Evolutionary conservation across 768 basidiomycete genomes (phyloP).

Genomic region (Naganishia vaughanmartiniae): DNA sequence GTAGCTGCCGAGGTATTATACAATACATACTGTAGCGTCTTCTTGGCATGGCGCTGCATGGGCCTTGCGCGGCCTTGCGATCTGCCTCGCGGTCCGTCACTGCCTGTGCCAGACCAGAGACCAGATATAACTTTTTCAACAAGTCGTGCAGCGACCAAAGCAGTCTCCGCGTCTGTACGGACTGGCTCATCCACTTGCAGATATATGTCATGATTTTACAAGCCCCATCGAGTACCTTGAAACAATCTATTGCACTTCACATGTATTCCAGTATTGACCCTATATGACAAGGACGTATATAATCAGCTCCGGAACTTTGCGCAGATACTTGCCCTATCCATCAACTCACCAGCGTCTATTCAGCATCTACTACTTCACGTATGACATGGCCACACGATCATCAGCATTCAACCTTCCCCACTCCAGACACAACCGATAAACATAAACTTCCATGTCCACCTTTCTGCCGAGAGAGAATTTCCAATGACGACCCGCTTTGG

Average conservation of each 20-base stretch:
- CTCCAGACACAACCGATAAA: conserved; percentile 65
- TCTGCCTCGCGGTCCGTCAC: no score
- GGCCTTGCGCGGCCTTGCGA: no score
- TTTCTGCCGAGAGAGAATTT: conserved; percentile 75
- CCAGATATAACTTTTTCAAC: no score
- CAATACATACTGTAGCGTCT: no score
- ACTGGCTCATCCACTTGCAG: not conserved
- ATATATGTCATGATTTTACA: conserved; percentile 8
- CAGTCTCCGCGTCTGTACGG: not conserved
- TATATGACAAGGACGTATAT: not conserved
- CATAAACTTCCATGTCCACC: conserved; percentile 73
- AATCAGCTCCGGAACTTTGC: not conserved
- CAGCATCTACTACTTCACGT: not conserved
- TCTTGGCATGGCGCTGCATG: no score
- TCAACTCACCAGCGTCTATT: not conserved
- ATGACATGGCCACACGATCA: conserved; percentile 63
- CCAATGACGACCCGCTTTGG: conserved; percentile 90
- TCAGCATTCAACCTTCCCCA: conserved; percentile 82
- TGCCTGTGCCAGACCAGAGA: no score
- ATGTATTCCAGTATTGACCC: not conserved
- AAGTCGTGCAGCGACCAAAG: not conserved
- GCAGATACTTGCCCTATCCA: not conserved
- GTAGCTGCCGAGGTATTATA: no score
- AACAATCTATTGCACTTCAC: conserved; percentile 5
- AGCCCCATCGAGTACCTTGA: conserved; percentile 3